These are phyloP conservation scores for Saccharum officinarum DNA, from an alignment of 176 grass and related monocot genomes.

Conservation along the genomic window DNA sequence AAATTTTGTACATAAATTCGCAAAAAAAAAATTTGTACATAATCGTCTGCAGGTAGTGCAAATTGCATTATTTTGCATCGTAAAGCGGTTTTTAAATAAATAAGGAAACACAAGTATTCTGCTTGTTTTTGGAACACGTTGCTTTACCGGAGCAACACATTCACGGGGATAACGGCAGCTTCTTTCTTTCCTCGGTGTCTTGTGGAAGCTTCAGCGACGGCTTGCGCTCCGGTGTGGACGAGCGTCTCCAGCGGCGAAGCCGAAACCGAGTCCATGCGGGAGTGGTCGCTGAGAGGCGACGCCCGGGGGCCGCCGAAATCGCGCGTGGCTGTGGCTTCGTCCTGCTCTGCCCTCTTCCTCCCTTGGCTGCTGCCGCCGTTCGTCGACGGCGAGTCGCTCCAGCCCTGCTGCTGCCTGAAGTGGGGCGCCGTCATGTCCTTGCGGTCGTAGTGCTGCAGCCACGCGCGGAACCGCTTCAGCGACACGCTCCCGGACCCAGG, in stretches of 20 bases:
- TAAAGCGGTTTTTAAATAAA: background rate
- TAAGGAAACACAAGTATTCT: background rate
- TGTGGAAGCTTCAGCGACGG: background rate
- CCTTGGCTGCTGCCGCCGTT: background rate
- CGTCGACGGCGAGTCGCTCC: background rate
- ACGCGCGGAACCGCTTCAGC: constrained; percentile 27
- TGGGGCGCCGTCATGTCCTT: constrained; percentile 29
- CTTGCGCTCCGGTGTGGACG: background rate
- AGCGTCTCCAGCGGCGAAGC: background rate
- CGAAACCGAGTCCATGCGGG: background rate
- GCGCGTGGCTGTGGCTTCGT: background rate
- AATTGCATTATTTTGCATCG: background rate
- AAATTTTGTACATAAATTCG: background rate
- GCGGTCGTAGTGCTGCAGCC: constrained; percentile 42
- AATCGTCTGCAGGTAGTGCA: too few species aligned
- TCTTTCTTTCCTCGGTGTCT: background rate
- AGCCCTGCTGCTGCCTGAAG: constrained; percentile 8
- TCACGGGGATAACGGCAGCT: background rate
- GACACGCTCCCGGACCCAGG: constrained; percentile 5
- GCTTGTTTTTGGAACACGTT: background rate
- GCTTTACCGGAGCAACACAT: background rate
- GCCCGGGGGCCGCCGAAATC: background rate
- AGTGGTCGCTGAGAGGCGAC: background rate
- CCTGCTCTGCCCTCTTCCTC: background rate
- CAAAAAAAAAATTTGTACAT: background rate